Percentiles rank a stretch among this genome's conserved stretches.
Conservation (phyloP, 1,139 yeast genomes). For the Scheffersomyces insectosa region DNA sequence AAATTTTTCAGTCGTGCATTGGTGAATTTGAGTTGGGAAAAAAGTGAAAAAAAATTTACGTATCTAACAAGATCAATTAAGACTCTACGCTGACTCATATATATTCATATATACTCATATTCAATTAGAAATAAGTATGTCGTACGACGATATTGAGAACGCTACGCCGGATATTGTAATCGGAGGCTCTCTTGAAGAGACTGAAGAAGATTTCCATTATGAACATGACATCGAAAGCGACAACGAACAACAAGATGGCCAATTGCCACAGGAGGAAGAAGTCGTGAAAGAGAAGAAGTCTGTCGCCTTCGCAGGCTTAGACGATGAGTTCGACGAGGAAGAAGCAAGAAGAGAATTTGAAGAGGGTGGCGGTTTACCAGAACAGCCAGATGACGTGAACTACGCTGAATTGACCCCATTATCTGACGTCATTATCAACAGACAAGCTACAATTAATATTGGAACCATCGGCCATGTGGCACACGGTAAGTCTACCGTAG, state of each 20-base stretch:
- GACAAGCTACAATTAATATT: conserved; percentile 98
- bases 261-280: conserved; percentile 26
- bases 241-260: conserved; percentile 51
- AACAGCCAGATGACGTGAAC: conserved; percentile 89
- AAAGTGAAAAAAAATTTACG: conserved; percentile 1
- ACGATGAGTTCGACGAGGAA: conserved; percentile 66
- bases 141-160: conserved; percentile 74
- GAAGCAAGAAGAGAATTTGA: conserved; percentile 80
- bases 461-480: conserved; percentile 99
- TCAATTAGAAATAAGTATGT: conserved; percentile 25
- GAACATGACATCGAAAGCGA: conserved; percentile 52
- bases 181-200: conserved; percentile 61
- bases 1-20: conserved; percentile 3
- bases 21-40: conserved; percentile 5
- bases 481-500: conserved; percentile 98
- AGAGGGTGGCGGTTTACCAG: conserved; percentile 98
- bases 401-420: conserved; percentile 76
- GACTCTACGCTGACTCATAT: too few relatives aligned
- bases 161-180: conserved; percentile 84
- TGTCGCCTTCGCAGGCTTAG: conserved; percentile 81
- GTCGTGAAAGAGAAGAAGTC: conserved; percentile 60
- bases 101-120: too few relatives aligned
- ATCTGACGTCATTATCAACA: conserved; percentile 91
- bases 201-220: conserved; percentile 40
- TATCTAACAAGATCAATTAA: too few relatives aligned